Conservation (phyloP, 495 filamentous ascomycete species). For the Penicillium samsonianum region DNA sequence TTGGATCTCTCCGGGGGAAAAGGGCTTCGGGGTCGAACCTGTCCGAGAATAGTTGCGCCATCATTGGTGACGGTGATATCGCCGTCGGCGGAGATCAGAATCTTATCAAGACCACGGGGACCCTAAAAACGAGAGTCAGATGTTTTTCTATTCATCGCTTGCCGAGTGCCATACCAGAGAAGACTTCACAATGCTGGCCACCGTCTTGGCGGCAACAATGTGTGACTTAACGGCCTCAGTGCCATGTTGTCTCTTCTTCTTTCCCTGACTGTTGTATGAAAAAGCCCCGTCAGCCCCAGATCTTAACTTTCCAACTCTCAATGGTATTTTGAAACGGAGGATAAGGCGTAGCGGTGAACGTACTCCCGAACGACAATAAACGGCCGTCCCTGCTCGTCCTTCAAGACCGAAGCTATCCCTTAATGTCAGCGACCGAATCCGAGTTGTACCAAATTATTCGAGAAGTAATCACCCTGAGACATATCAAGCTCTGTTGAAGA, state of each 20-base stretch:
- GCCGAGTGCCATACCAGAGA: conserved; percentile 61
- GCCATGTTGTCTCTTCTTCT: conserved; percentile 95
- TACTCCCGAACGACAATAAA: conserved; percentile 99
- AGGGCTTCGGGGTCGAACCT: conserved; percentile 51
- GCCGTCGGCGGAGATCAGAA: conserved; percentile 96
- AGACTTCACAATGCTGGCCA: conserved; percentile 95
- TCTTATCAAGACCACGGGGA: conserved; percentile 96
- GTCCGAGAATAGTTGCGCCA: conserved; percentile 92
- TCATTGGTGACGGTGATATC: conserved; percentile 99
- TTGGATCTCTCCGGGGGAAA: conserved; percentile 2
- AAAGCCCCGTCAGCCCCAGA: conserved; percentile 19
- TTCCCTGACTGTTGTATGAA: conserved; percentile 72
- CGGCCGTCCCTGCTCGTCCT: conserved; percentile 94
- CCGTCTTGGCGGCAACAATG: conserved; percentile 93
- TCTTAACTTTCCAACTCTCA: not conserved
- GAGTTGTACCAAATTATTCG: not conserved
- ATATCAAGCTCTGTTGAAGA: conserved; percentile 64
- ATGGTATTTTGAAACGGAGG: conserved; percentile 9
- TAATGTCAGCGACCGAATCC: conserved; percentile 30
- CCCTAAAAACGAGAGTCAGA: conserved; percentile 54
- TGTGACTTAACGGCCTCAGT: conserved; percentile 97
- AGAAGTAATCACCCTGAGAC: conserved; percentile 60
- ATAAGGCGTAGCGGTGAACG: conserved; percentile 41
- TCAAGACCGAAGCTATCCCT: conserved; percentile 66
- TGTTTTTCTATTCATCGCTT: not conserved